Conservation (phyloP, 805 yeast species). For the Candida orba region DNA sequence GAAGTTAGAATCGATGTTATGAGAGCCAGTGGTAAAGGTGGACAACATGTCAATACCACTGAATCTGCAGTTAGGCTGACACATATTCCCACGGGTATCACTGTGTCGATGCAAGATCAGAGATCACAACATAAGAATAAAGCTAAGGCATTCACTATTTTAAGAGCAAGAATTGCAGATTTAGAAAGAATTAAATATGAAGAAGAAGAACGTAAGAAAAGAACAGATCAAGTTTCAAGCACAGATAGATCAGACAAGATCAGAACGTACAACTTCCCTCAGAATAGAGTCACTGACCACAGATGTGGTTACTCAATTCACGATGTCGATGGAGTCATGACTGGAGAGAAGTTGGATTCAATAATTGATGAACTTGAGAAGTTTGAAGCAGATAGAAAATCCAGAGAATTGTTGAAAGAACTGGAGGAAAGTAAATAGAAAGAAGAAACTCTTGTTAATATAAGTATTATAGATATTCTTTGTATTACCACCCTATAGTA, state of each 20-base stretch:
- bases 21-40: constrained; percentile 97
- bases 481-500: too few relatives aligned
- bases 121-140: constrained; percentile 91
- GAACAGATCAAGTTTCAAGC: constrained; percentile 79
- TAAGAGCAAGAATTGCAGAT: constrained; percentile 82
- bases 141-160: constrained; percentile 81
- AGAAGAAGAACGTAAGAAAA: constrained; percentile 53
- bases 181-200: constrained; percentile 59
- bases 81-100: constrained; percentile 86
- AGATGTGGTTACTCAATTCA: constrained; percentile 77
- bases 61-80: constrained; percentile 94
- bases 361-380: constrained; percentile 46
- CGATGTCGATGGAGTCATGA: constrained; percentile 61
- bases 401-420: constrained; percentile 24
- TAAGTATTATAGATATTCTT: not conserved
- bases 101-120: constrained; percentile 88
- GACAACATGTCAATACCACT: constrained; percentile 96
- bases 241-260: constrained; percentile 91
- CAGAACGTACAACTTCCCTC: constrained; percentile 89
- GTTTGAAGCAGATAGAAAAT: constrained; percentile 37
- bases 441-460: not conserved
- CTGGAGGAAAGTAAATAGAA: constrained; percentile 6
- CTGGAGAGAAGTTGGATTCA: constrained; percentile 51
- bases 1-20: constrained; percentile 93
- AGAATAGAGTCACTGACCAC: constrained; percentile 90